Evolutionary conservation across 148 eudicot genomes (phyloP).

Genomic region (Fagopyrum esculentum): DNA sequence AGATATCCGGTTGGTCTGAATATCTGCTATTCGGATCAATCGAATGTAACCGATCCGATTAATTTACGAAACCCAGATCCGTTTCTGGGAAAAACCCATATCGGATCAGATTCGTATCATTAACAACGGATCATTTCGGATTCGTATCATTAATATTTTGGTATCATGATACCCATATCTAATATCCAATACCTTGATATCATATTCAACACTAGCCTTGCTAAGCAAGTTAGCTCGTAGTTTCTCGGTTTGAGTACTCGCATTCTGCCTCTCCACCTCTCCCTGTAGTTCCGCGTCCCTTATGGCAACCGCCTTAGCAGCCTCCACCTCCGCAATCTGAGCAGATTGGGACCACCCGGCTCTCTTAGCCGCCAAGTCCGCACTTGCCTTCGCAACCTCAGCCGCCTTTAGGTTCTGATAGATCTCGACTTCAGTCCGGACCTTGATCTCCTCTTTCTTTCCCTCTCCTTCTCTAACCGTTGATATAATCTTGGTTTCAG

Average conservation of each 20-base stretch:
- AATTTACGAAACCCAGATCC: no score
- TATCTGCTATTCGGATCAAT: no score
- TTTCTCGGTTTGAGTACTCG: constrained; percentile 42
- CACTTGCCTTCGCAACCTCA: constrained; percentile 44
- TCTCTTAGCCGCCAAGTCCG: constrained; percentile 30
- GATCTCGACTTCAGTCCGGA: constrained; percentile 33
- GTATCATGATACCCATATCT: no score
- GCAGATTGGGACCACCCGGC: constrained; percentile 41
- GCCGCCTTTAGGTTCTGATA: constrained; percentile 41
- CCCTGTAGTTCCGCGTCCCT: constrained; percentile 46
- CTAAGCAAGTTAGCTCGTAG: constrained; percentile 45
- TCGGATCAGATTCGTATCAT: no score
- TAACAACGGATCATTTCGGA: no score
- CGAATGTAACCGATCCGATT: no score
- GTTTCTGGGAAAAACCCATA: no score
- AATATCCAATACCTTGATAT: constrained; percentile 27
- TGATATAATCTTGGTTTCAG: constrained; percentile 39
- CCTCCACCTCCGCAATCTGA: constrained; percentile 45
- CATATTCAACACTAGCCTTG: constrained; percentile 51
- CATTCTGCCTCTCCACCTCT: constrained; percentile 46
- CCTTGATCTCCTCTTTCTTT: constrained; percentile 37
- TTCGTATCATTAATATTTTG: no score
- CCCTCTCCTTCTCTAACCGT: constrained; percentile 34
- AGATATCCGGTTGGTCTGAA: no score
- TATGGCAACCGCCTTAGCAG: constrained; percentile 34